These are phyloP conservation scores for Alternaria metachromatica DNA, from an alignment of 2,329 filamentous ascomycete genomes.

Conservation along the genomic window DNA sequence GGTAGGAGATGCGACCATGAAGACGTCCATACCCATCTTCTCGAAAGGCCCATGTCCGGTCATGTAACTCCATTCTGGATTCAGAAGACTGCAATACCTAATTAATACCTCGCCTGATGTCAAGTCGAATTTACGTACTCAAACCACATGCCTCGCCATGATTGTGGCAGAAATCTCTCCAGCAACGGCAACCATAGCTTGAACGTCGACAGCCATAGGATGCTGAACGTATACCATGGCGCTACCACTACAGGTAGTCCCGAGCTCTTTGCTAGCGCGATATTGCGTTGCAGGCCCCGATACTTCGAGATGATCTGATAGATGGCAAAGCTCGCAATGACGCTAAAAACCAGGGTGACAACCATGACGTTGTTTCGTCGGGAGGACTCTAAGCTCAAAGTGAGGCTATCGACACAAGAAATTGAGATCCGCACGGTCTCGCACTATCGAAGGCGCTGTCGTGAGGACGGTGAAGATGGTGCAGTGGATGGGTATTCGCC, in stretches of 20 bases:
- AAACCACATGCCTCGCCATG: constrained; percentile 65
- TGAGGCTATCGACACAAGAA: not conserved
- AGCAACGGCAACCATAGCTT: constrained; percentile 64
- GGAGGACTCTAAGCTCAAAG: not conserved
- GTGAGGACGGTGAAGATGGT: not conserved
- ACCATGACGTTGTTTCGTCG: constrained; percentile 25
- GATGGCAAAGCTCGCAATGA: constrained; percentile 36
- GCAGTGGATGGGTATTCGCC: constrained; percentile 11
- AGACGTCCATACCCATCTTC: constrained; percentile 64
- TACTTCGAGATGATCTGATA: constrained; percentile 44
- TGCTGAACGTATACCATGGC: constrained; percentile 57
- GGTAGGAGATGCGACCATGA: constrained; percentile 68
- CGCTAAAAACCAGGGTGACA: constrained; percentile 33
- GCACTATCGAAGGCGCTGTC: not conserved
- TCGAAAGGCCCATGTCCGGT: constrained; percentile 65
- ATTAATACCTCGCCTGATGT: constrained; percentile 2
- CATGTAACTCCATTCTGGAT: constrained; percentile 67
- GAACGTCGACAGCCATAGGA: constrained; percentile 64
- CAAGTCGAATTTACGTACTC: constrained; percentile 57
- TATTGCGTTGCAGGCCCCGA: constrained; percentile 49
- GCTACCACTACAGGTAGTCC: constrained; percentile 53
- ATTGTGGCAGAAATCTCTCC: constrained; percentile 58
- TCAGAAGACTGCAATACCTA: constrained; percentile 54
- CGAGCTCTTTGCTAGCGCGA: constrained; percentile 54
- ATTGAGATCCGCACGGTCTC: not conserved